phyloP scores from a whole-genome alignment of 495 filamentous ascomycete species.

The Ascobolus immersus region DNA sequence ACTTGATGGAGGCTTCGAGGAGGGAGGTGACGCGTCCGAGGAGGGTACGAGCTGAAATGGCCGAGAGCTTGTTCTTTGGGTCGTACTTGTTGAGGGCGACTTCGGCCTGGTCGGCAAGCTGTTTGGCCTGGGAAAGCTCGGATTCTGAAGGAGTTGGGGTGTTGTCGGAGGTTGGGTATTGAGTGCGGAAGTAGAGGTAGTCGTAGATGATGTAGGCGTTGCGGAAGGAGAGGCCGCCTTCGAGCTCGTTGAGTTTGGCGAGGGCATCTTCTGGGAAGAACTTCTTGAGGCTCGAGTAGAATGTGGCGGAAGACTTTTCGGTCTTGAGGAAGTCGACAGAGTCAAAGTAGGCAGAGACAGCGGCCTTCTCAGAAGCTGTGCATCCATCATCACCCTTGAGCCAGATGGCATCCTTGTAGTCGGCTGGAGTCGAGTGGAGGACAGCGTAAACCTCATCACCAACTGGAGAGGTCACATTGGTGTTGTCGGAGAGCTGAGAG shows the following conservation, averaged over 20 bases:
- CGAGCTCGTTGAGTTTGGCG: too few relatives aligned
- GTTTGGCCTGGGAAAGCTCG: constrained; percentile 32
- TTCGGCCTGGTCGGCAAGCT: constrained; percentile 39
- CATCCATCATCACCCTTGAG: constrained; percentile 37
- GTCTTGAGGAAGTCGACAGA: too few relatives aligned
- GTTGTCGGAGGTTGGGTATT: constrained; percentile 38
- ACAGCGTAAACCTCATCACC: too few relatives aligned
- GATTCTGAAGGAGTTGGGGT: too few relatives aligned
- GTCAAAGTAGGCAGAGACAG: constrained; percentile 18
- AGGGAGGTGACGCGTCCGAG: constrained; percentile 38
- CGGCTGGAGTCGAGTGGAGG: constrained; percentile 26
- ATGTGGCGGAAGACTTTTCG: too few relatives aligned
- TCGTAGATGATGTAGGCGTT: constrained; percentile 42
- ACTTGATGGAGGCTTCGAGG: constrained; percentile 31
- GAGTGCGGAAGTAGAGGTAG: constrained; percentile 41
- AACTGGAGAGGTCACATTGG: too few relatives aligned
- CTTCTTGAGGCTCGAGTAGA: constrained; percentile 23
- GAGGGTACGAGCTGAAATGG: constrained; percentile 30
- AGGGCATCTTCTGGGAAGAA: constrained; percentile 6
- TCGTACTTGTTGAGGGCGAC: constrained; percentile 28
- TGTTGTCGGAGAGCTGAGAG: too few relatives aligned
- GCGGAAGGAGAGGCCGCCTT: too few relatives aligned
- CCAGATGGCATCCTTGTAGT: constrained; percentile 30
- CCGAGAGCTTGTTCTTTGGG: too few relatives aligned
- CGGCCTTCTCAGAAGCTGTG: constrained; percentile 18